Conservation (phyloP, 163 green algal species). For the Scenedesmus sp. region DNA sequence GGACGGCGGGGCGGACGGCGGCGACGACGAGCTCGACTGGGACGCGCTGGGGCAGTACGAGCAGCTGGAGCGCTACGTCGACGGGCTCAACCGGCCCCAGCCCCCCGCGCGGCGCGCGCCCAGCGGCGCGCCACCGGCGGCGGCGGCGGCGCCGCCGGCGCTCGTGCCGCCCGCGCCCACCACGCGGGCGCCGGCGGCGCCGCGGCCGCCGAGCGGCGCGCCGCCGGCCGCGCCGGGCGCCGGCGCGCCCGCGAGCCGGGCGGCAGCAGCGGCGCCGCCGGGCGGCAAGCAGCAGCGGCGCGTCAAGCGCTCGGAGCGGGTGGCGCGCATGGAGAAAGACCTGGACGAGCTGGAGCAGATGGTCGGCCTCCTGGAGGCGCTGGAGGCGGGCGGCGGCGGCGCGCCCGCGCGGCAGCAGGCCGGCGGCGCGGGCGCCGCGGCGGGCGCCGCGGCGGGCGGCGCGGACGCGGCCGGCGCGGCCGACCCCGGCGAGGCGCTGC, state of each 20-base stretch:
- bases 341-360: conserved; percentile 48
- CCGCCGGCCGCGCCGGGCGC: conserved; percentile 9
- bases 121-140: background rate
- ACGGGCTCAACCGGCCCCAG: conserved; percentile 4
- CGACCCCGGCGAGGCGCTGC: conserved; percentile 47
- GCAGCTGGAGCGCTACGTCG: conserved; percentile 50
- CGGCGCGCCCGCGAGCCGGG: background rate
- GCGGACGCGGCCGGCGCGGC: conserved; percentile 40
- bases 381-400: conserved; percentile 34
- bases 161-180: no score
- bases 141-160: background rate
- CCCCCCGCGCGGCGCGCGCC: no score
- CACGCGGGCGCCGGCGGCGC: no score
- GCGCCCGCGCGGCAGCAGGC: background rate
- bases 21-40: conserved; percentile 38
- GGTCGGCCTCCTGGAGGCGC: conserved; percentile 42
- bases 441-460: background rate
- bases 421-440: background rate
- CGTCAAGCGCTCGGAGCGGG: background rate
- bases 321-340: conserved; percentile 26
- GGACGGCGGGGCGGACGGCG: background rate
- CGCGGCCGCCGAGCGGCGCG: no score
- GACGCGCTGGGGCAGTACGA: conserved; percentile 48
- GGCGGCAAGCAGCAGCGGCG: background rate
- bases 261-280: conserved; percentile 3